Base-by-base conservation (phyloP, 1,284 basidiomycete genomes). In the Microbotryum saponariae region DNA sequence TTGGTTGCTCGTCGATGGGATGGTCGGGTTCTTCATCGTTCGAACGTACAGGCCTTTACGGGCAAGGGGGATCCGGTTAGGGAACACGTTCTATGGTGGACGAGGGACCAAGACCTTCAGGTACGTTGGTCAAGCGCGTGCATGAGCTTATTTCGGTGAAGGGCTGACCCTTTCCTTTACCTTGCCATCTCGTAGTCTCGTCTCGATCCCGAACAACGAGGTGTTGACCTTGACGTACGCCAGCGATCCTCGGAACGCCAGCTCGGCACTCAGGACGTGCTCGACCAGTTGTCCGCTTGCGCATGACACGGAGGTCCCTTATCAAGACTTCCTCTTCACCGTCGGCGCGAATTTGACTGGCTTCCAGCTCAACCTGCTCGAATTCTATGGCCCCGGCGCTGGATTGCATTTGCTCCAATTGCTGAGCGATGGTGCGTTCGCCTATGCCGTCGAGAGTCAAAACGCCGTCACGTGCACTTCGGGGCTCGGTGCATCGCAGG, bases 341-440 rank as follows among this genome's bases (percentile, higher is more conserved):
- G 74, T 73, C 21, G 76, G 83, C n/a, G 74, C 82, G 46, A 76
- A 79, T 27, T 81, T 92, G 66, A 91, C 88, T 6, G 91, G 91
- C 59, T 82, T 91, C 67, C 85, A 91, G 74, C 80, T 98, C 72
- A 86, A 84, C 59, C 78, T 97, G 25, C 84, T 85, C 9, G 77
- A 80, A 51, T 93, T 87, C 82, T 82, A 80, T 55, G 94, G 93
- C 29, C 77, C 79, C 12, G 83, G 85, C 6, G 82, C 90, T 3
- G 96, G 91, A 60, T 77, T 98, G 54, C 89, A 94, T 74, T 79
- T 96, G 57, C 75, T 97, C 47, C 89, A 97, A 74, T 79, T 97
- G 9, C 83, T 98, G 14, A 93, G 91, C 0, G 86, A 88, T 10
- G 94, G 94, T 65, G 65, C 74, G 63, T 74, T 66, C 72, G 89